Base-by-base conservation (phyloP, 1,284 basidiomycete species). In the Heterobasidion parviporum region DNA sequence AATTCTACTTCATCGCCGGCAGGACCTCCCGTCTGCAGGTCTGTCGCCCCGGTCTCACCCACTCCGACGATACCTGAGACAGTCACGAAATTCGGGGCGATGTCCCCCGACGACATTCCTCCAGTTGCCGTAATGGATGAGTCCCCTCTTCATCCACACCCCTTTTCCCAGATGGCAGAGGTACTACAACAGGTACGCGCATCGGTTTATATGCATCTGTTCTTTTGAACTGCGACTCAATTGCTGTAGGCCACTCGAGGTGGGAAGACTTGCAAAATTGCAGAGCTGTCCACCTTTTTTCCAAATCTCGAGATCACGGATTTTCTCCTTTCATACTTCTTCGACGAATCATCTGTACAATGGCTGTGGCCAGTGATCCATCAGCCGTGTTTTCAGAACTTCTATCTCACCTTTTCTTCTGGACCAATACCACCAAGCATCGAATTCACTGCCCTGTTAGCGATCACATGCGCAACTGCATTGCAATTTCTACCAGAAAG, bases 401-500 rank as follows among this genome's bases (percentile, higher is more conserved):
- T 45, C 50, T 65, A 61, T 54, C 61, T 56, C 48, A 57, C 56
- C 15, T 61, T 59, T 48, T 54, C 53, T 6, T 53, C 54, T 4
- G 50, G 50, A n/a, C 32, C 47, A 10, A 52, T 62, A 20, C 57
- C 60, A 7, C 63, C 63, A 6, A 56, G 51, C 36, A 36, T 62
- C 43, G 64, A 65, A 15, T 65, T 60, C 26, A 46, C 64, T 12
- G 60, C 62, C 1, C 56, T 65, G 10, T 53, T 65, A 3, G 56
- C 64, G 15, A 62, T 64, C 32, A 58, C 60, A 14, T 63, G 62
- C 50, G 62, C 64, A n/a, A 54, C 53, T 3, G 59, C 64, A 14
- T 55, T 65, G 53, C 64, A 65, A 44, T 65, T 62, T 47, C 54
- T 65, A 16, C 62, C 64, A 2, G 61, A 63, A 54, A 59, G 44